Conservation (phyloP, 73 alveolate genomes). For the Tetrahymena borealis region DNA sequence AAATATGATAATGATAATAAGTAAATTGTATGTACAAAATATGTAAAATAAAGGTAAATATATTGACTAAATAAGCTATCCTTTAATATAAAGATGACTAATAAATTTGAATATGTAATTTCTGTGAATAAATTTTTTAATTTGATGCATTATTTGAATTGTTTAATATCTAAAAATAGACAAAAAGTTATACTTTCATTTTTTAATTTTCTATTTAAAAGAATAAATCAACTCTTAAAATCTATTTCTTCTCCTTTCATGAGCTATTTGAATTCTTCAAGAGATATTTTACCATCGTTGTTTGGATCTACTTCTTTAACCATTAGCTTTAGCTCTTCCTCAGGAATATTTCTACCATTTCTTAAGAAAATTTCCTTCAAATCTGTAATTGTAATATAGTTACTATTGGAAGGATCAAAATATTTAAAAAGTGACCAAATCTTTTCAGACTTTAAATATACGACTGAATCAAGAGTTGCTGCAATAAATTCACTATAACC, state of each 20-base stretch:
- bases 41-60: not conserved
- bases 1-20: not conserved
- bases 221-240: not conserved
- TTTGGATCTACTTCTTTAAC: constrained; percentile 45
- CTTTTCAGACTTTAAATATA: constrained; percentile 54
- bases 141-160: not conserved
- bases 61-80: too few relatives aligned
- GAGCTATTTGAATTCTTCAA: constrained; percentile 39
- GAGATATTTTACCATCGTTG: constrained; percentile 43
- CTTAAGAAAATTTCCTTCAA: constrained; percentile 42
- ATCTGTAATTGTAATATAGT: constrained; percentile 39
- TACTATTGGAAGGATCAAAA: constrained; percentile 41
- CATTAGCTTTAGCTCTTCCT: constrained; percentile 34
- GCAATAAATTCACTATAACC: constrained; percentile 72
- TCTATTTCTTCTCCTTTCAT: constrained; percentile 25
- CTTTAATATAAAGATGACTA: too few relatives aligned
- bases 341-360: constrained; percentile 14
- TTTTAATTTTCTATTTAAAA: not conserved
- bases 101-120: too few relatives aligned
- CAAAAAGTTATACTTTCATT: not conserved
- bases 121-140: not conserved
- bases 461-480: constrained; percentile 53
- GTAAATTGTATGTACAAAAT: not conserved
- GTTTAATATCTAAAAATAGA: not conserved
- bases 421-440: constrained; percentile 53